Base-by-base conservation (phyloP, 202 grass and related monocot genomes). In the Carex arenaria region DNA sequence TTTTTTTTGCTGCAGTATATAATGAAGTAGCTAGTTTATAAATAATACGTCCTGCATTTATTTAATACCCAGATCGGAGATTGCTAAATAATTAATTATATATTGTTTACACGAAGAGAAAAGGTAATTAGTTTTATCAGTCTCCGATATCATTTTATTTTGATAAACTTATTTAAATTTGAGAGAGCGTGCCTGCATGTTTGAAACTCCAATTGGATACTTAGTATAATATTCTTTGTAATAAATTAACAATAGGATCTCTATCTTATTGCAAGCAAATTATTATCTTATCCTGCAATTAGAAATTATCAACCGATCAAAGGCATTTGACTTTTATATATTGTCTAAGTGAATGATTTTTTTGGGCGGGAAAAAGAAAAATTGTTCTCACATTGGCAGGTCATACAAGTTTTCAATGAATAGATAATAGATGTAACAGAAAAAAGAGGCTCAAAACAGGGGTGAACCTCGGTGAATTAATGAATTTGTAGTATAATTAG, bases 141-240 rank as follows among this genome's bases (percentile, higher is more conserved):
- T 70, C 34, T 72, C 43, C 11, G 5, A 32, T 69, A 62, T 26
- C 9, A 62, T 61, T 19, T 62, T 62, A 62, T n/a, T 43, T 55
- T 75, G 47, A 19, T 54, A 18, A 54, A 55, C 10, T 75, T 75
- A 75, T 75, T 74, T 31, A 30, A 75, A 55, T 75, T 55, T 75
- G 12, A 75, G 51, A 26, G 14, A 32, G 22, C 72, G 72, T 75
- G 72, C 47, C 6, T 75, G 49, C 72, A 75, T 75, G 72, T 75
- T 30, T 9, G 20, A n/a, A 75, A 13, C 20, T 74, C 11, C 47
- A 74, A 31, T 14, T 28, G 20, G 12, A 74, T 31, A 74, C 30
- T 26, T 75, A 55, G 7, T 75, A 75, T 55, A 55, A 18, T 76
- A 55, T 31, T 76, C 26, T 55, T 55, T 54, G 20, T 2, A 55